Evolutionary conservation across 371 early-diverging fungal species (phyloP), one percentile per base, ranked within the genome.

Genomic region (Batrachochytrium dendrobatidis): DNA sequence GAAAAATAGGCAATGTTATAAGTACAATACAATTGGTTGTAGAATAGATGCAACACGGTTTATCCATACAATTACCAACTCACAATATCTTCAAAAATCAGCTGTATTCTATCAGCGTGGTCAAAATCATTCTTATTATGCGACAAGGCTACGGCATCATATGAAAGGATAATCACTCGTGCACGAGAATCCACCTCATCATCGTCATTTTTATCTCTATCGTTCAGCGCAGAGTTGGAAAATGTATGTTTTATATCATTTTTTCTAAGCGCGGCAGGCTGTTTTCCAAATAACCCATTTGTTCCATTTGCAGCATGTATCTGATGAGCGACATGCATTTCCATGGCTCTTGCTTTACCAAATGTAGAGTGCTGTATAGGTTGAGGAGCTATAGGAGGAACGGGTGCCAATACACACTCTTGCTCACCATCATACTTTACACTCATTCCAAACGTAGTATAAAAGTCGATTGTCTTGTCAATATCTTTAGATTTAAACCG

Each of bases 361-460:
- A n/a, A n/a, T n/a, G n/a, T n/a, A n/a, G n/a, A n/a, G n/a, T n/a
- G n/a, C n/a, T n/a, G n/a, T n/a, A n/a, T n/a, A n/a, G n/a, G n/a
- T n/a, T n/a, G n/a, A n/a, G n/a, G n/a, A n/a, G n/a, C n/a, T n/a
- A n/a, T n/a, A n/a, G 39, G 39, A 12, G 12, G 39, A 12, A 15
- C 15, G 39, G 39, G 39, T 12, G 39, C 39, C 15, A n/a, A 12
- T n/a, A 39, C n/a, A n/a, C 39, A 53, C 34, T 39, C 25, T 6
- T 34, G 33, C 24, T 62, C 55, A 1, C 44, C 59, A 33, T 69
- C 64, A 63, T 68, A 75, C 34, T 76, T 75, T 32, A 77, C 48
- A 15, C 61, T 57, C 78, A 80, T 76, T n/a, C 80, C 80, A 18
- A 75, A 63, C 17, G 56, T 51, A 39, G 63, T 48, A 53, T 80